phyloP scores from a whole-genome alignment of 768 basidiomycete genomes.

The Tylopilus vinaceipallidus region DNA sequence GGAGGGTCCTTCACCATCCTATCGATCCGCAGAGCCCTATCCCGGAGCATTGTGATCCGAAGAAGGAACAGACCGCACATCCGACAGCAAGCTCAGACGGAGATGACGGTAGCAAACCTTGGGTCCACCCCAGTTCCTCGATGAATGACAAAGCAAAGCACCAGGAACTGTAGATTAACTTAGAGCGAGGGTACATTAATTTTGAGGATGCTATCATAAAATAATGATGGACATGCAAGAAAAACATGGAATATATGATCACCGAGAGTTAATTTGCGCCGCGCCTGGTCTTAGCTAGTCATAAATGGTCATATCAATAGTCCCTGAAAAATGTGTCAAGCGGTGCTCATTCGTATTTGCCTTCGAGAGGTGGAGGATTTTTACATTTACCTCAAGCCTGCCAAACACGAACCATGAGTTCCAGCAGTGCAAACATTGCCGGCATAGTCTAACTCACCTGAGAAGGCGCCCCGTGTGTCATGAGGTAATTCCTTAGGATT shows the following conservation, averaged over 20 bases:
- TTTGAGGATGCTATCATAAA: slow-evolving; percentile 15
- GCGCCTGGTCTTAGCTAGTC: slow-evolving; percentile 16
- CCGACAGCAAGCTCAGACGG: slow-evolving; percentile 32
- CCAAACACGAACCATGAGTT: slow-evolving; percentile 25
- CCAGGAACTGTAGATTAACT: slow-evolving; percentile 33
- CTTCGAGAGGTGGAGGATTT: slow-evolving; percentile 1
- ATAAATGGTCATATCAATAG: slow-evolving; percentile 28
- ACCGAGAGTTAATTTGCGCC: background rate
- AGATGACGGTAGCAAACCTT: slow-evolving; percentile 28
- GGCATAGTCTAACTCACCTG: slow-evolving; percentile 34
- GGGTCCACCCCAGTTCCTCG: slow-evolving; percentile 17
- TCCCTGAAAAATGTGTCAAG: slow-evolving; percentile 17
- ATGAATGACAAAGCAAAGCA: slow-evolving; percentile 13
- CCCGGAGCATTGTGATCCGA: slow-evolving; percentile 70
- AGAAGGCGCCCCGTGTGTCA: slow-evolving; percentile 57
- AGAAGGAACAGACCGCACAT: slow-evolving; percentile 41
- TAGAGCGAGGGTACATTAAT: slow-evolving; percentile 10
- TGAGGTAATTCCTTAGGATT: slow-evolving; percentile 74
- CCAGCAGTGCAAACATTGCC: slow-evolving; percentile 8
- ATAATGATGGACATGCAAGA: slow-evolving; percentile 21
- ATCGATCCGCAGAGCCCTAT: slow-evolving; percentile 77
- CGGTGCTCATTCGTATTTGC: background rate
- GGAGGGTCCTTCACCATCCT: slow-evolving; percentile 69
- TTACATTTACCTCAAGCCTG: slow-evolving; percentile 27
- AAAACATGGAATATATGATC: slow-evolving; percentile 24